These are phyloP conservation scores for Santalum album DNA, from an alignment of 164 flowering plant genomes.

Conservation along the genomic window DNA sequence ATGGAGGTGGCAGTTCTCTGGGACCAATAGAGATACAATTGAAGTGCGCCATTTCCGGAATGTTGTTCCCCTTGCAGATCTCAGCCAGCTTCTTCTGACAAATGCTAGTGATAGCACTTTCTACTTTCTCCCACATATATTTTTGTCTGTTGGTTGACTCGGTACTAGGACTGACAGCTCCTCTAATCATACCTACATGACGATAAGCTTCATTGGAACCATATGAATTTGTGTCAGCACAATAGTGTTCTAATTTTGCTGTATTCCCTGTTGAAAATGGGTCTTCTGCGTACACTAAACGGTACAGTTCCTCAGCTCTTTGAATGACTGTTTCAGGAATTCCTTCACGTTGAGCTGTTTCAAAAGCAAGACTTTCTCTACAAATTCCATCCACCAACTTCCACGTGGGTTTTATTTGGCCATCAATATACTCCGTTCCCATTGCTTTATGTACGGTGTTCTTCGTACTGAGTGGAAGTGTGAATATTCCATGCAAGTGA, in stretches of 20 bases:
- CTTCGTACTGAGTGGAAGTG: constrained; percentile 53
- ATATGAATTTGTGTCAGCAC: constrained; percentile 3
- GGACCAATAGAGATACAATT: constrained; percentile 46
- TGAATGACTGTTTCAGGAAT: constrained; percentile 57
- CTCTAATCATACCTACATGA: constrained; percentile 10
- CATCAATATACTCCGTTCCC: constrained; percentile 62
- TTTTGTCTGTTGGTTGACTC: constrained; percentile 17
- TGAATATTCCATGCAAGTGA: constrained; percentile 83
- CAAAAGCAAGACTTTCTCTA: constrained; percentile 94
- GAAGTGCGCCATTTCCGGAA: constrained; percentile 28
- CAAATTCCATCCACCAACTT: constrained; percentile 80
- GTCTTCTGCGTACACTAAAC: constrained; percentile 30
- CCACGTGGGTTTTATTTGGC: constrained; percentile 82
- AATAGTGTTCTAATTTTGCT: constrained; percentile 3
- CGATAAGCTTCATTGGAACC: constrained; percentile 13
- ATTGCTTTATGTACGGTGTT: constrained; percentile 68
- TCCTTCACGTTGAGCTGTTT: constrained; percentile 89
- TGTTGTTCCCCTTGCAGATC: constrained; percentile 32
- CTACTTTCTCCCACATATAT: constrained; percentile 33
- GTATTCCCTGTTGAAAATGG: constrained; percentile 8
- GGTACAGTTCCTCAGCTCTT: constrained; percentile 79
- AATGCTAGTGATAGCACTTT: constrained; percentile 34
- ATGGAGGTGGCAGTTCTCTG: constrained; percentile 88
- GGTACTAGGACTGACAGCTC: not conserved
- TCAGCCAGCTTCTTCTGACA: constrained; percentile 52